Evolutionary conservation across 768 basidiomycete genomes (phyloP).

Genomic region (Lactarius pseudohatsudake): DNA sequence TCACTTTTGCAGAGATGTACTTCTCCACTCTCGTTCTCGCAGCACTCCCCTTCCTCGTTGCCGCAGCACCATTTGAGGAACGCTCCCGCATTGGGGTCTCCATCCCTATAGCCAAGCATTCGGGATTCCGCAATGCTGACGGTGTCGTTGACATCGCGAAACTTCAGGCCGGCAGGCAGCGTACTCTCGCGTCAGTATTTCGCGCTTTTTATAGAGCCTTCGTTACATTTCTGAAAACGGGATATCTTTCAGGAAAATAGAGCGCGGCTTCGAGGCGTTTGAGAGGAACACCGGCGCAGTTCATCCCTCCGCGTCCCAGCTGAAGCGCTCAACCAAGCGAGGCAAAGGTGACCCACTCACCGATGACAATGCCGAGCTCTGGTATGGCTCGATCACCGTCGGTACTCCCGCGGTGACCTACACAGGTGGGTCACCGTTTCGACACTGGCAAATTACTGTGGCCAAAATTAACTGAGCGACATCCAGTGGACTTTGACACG

Average conservation of each 20-base stretch:
- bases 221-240: background rate
- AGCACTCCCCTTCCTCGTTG: background rate
- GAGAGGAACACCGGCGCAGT: constrained; percentile 26
- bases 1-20: constrained; percentile 18
- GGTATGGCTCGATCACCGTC: constrained; percentile 28
- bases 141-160: constrained; percentile 22
- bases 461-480: background rate
- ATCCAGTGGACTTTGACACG: constrained; percentile 43
- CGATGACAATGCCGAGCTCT: constrained; percentile 12
- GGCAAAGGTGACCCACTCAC: constrained; percentile 16
- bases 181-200: constrained; percentile 9
- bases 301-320: constrained; percentile 12
- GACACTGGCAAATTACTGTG: too few species aligned
- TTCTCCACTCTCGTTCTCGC: background rate
- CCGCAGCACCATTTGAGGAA: background rate
- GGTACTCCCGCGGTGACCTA: constrained; percentile 26
- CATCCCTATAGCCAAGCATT: background rate
- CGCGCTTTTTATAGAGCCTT: background rate
- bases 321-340: constrained; percentile 1
- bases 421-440: constrained; percentile 9
- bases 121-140: constrained; percentile 14
- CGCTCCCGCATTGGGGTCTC: background rate
- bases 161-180: constrained; percentile 9
- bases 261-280: constrained; percentile 15
- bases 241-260: constrained; percentile 20